Percentiles rank a stretch among this genome's conserved stretches.
Conservation (phyloP, 139 green algal genomes). For the Gonium pectorale region DNA sequence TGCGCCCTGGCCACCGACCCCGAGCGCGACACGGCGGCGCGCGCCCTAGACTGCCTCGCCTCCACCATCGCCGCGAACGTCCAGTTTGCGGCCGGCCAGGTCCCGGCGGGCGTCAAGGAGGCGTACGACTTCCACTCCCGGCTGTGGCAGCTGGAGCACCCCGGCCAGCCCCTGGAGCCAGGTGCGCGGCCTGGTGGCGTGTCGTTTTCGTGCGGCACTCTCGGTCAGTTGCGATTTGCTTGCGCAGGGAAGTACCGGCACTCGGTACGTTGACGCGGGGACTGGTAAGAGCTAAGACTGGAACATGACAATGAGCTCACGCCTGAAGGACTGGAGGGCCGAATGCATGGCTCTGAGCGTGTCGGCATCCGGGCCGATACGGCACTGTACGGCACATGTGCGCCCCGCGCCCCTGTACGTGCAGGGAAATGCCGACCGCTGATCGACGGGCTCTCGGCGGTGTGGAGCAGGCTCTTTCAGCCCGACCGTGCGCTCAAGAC, state of each 20-base stretch:
- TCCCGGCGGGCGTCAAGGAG: conserved; percentile 56
- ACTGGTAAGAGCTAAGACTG: no score
- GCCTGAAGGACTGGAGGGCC: no score
- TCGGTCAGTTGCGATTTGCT: no score
- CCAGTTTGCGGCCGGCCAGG: conserved; percentile 43
- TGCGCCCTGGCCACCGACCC: conserved; percentile 75
- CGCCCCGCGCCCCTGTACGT: no score
- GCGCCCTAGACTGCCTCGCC: conserved; percentile 43
- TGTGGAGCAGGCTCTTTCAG: conserved; percentile 68
- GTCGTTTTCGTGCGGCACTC: no score
- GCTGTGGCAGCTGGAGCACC: conserved; percentile 35
- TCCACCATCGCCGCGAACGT: conserved; percentile 31
- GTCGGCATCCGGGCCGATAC: no score
- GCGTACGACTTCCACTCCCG: conserved; percentile 65
- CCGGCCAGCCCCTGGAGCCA: background rate
- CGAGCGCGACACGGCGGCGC: conserved; percentile 29
- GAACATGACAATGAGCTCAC: no score
- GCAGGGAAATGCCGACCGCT: conserved; percentile 32
- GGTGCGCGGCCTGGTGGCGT: conserved; percentile 2
- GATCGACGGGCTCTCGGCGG: conserved; percentile 49
- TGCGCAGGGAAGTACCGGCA: no score
- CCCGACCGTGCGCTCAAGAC: conserved; percentile 39
- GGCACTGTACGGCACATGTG: no score
- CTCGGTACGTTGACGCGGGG: no score
- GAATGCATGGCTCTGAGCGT: no score